A percentile compares a stretch with the other conserved stretches of the same genome.
phyloP scores from a whole-genome alignment of 805 yeast species.

The Wickerhamomyces kurtzmanii region DNA sequence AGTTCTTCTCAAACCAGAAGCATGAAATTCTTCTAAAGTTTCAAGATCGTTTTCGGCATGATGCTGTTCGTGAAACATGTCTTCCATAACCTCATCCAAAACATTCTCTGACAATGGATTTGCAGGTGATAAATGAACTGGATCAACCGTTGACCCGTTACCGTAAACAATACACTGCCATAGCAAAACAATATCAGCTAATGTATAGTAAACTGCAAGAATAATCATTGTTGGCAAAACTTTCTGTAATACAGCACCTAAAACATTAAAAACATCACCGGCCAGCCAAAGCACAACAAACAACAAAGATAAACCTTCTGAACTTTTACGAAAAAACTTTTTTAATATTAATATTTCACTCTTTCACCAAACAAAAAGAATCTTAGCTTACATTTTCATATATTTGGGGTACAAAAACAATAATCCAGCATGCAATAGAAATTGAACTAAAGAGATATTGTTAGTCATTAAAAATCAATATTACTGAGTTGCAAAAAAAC shows the following conservation, averaged over 20 bases:
- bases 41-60: too few species aligned
- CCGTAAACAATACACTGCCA: slow-evolving; percentile 82
- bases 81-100: slow-evolving; percentile 49
- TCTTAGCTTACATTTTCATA: slow-evolving; percentile 55
- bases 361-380: not conserved
- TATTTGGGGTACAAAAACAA: slow-evolving; percentile 94
- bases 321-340: slow-evolving; percentile 64
- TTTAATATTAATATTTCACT: not conserved
- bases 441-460: slow-evolving; percentile 39
- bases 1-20: slow-evolving; percentile 9
- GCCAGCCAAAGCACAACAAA: slow-evolving; percentile 87
- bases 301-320: slow-evolving; percentile 82
- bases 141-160: slow-evolving; percentile 48
- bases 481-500: not conserved
- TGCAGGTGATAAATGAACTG: slow-evolving; percentile 80
- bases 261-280: slow-evolving; percentile 88
- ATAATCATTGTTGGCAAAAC: slow-evolving; percentile 92
- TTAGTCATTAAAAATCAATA: not conserved
- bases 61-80: slow-evolving; percentile 22
- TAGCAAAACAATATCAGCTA: slow-evolving; percentile 79
- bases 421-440: slow-evolving; percentile 95
- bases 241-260: slow-evolving; percentile 86
- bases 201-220: slow-evolving; percentile 84
- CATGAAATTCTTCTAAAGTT: slow-evolving; percentile 3
- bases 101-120: slow-evolving; percentile 71